Evolutionary conservation across 2,329 filamentous ascomycete genomes (phyloP), one percentile per base, ranked within the genome.

Genomic region (Aspergillus floridensis): DNA sequence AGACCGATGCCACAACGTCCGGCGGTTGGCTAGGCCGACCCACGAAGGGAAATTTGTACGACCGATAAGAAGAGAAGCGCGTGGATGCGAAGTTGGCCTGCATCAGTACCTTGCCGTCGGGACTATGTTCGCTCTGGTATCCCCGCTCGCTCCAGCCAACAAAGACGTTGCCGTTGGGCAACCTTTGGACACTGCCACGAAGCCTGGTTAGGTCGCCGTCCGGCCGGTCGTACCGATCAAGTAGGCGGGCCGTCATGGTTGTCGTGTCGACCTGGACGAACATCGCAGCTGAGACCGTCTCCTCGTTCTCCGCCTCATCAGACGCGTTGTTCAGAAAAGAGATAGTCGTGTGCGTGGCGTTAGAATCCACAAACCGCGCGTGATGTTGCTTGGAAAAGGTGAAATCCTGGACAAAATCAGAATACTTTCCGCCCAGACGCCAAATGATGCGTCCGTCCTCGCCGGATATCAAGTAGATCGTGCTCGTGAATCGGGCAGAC

Each of bases 381-480:
- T 77, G 72, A 66, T 79, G 73, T 54, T 77, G 75, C 55, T 70
- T 70, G 14, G 72, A 72, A 60, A 76, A 76, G 7, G 66, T 69
- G 56, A 76, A 76, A 50, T 75, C 68, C 53, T 63, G 58, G 19
- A 59, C 59, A 53, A 76, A 75, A 53, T 74, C 62, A 6, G 68
- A 71, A 24, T 67, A 62, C 14, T 61, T 60, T 4, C 75, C 76
- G 19, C 76, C 75, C 3, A 79, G 70, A 6, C 72, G 68, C 77
- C 77, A 79, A 44, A 76, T 62, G 41, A 79, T 70, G 24, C 63
- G 60, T 8, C 75, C 74, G 49, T 76, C 70, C 7, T 69, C 52
- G 1, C 75, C 74, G 1, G 72, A 76, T 16, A 79, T 72, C 46
- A 73, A 67, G 60, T 78, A 79, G 47, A 79, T 67, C 3, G 71